Evolutionary conservation across 305 asterid species (phyloP).

Genomic region (Andrographis paniculata): DNA sequence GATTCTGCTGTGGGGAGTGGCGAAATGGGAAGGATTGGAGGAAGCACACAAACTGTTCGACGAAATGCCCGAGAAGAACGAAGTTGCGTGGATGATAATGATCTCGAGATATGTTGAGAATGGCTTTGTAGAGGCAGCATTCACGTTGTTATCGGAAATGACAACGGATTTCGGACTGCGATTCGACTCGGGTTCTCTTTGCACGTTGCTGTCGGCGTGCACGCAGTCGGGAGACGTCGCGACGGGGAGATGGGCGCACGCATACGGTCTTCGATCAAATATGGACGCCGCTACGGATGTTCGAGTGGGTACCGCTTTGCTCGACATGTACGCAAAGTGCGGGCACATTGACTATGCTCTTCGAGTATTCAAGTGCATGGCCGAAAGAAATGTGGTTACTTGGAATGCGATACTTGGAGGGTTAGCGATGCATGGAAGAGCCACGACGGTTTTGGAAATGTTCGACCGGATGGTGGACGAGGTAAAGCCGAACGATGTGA

Average conservation of each 20-base stretch:
- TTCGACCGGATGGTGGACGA: slow-evolving; percentile 48
- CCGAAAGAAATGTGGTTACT: slow-evolving; percentile 46
- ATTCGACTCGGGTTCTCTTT: slow-evolving; percentile 44
- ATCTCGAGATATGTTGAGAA: slow-evolving; percentile 60
- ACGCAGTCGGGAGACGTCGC: slow-evolving; percentile 60
- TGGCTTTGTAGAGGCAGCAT: slow-evolving; percentile 58
- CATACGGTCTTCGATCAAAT: slow-evolving; percentile 22
- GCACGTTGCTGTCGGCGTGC: slow-evolving; percentile 57
- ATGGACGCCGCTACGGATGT: slow-evolving; percentile 24
- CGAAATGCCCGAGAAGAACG: slow-evolving; percentile 68
- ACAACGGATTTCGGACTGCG: slow-evolving; percentile 26
- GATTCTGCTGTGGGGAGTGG: slow-evolving; percentile 53
- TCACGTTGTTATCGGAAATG: slow-evolving; percentile 42
- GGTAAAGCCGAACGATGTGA: slow-evolving; percentile 63
- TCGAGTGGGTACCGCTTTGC: slow-evolving; percentile 58
- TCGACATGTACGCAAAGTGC: slow-evolving; percentile 81
- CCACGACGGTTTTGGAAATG: slow-evolving; percentile 46
- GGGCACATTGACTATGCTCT: slow-evolving; percentile 58
- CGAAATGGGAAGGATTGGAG: slow-evolving; percentile 53
- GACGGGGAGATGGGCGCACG: slow-evolving; percentile 63
- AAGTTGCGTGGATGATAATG: slow-evolving; percentile 73
- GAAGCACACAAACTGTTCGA: slow-evolving; percentile 65
- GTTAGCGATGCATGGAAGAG: slow-evolving; percentile 67
- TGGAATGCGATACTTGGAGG: slow-evolving; percentile 87
- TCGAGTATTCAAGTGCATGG: slow-evolving; percentile 35